These are phyloP conservation scores for Bipolaris victoriae DNA, from an alignment of 2,329 filamentous ascomycete species.

Conservation along the genomic window DNA sequence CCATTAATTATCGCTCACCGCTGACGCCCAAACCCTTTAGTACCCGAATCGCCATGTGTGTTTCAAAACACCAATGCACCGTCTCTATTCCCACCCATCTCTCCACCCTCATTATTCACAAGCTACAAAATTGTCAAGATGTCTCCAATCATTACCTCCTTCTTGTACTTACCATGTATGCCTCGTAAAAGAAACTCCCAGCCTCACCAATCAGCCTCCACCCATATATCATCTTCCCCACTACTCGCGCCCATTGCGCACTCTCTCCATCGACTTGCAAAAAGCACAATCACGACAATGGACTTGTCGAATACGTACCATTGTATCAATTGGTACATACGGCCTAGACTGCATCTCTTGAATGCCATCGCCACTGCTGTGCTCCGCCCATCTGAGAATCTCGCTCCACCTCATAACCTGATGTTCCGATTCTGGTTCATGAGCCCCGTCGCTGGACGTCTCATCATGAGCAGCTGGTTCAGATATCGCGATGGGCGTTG, in stretches of 20 bases:
- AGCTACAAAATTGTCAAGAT: neutral
- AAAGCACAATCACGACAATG: slow-evolving; percentile 21
- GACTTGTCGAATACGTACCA: slow-evolving; percentile 7
- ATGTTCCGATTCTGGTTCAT: neutral
- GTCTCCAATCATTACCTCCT: neutral
- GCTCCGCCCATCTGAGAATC: neutral
- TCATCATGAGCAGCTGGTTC: neutral
- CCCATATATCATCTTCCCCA: too few species aligned
- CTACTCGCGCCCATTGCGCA: too few species aligned
- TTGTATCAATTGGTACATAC: slow-evolving; percentile 10
- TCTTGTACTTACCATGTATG: neutral
- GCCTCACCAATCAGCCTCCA: neutral
- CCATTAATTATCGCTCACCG: too few species aligned
- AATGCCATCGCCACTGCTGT: neutral
- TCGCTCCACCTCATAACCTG: neutral
- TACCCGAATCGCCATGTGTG: neutral
- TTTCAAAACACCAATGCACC: neutral
- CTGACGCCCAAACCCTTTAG: neutral
- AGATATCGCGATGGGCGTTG: neutral
- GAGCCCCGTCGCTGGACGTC: neutral
- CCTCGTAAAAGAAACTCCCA: neutral
- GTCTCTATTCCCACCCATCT: neutral
- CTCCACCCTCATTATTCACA: neutral
- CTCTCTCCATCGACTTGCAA: slow-evolving; percentile 11
- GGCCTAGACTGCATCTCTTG: neutral